These are phyloP conservation scores for Cercospora sp. DNA, from an alignment of 2,329 filamentous ascomycete species.

Conservation along the genomic window DNA sequence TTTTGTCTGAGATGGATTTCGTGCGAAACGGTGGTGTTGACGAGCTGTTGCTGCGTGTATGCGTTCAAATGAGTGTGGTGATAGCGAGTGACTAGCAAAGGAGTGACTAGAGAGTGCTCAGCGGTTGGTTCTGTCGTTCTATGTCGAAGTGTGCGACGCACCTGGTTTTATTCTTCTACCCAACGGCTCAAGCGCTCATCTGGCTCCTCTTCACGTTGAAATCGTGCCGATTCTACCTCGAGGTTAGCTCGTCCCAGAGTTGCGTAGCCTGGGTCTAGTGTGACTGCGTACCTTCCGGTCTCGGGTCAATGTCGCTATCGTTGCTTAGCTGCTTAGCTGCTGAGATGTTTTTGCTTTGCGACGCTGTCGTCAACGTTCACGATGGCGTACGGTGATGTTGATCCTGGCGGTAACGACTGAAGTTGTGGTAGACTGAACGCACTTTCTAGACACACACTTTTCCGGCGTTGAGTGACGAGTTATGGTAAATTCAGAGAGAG, in stretches of 20 bases:
- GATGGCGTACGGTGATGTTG: not conserved
- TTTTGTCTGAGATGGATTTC: not conserved
- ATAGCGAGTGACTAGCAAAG: slow-evolving; percentile 16
- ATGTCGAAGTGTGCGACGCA: not conserved
- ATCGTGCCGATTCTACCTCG: not conserved
- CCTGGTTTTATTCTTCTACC: slow-evolving; percentile 16
- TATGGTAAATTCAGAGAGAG: not conserved
- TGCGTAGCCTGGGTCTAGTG: not conserved
- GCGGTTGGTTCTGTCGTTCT: not conserved
- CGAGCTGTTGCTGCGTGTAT: not conserved
- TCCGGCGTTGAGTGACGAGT: not conserved
- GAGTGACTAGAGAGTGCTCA: slow-evolving; percentile 4
- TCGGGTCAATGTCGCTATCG: slow-evolving; percentile 18
- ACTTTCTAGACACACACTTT: not conserved
- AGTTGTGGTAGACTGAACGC: not conserved
- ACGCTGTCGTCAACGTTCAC: not conserved
- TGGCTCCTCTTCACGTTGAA: not conserved
- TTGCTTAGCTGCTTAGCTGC: not conserved
- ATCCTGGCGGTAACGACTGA: not conserved
- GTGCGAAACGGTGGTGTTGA: not conserved
- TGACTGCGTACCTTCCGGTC: slow-evolving; percentile 16
- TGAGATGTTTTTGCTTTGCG: not conserved
- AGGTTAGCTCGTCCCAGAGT: not conserved
- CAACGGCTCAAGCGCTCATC: not conserved
- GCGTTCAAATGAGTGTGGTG: slow-evolving; percentile 11